Base-by-base conservation (phyloP, 768 basidiomycete species). In the Daedaleopsis nitida region DNA sequence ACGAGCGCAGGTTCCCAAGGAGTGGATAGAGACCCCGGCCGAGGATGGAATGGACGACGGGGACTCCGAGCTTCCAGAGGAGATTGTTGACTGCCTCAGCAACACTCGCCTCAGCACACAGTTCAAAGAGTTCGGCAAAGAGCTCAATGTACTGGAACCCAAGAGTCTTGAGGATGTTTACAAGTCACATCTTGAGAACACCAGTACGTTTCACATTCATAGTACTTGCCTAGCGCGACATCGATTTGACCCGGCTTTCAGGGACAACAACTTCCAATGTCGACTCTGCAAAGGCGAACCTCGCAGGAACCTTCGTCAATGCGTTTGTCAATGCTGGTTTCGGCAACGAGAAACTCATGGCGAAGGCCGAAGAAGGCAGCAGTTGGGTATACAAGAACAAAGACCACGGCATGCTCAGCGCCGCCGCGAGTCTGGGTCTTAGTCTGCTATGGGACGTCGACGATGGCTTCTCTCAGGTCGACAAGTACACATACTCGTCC, bases 341-440 rank as follows among this genome's bases (percentile, higher is more conserved):
- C 70, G 95, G 94, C 23, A 99, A 99, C 72, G 97, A 99, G 74
- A 98, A 97, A 73, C 83, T 99, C 56, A 96, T 99, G 93, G 94
- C 96, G 6, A 90, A 89, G 70, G 96, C 95, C 1, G 92, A 94
- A 60, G 96, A 97, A 69, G 96, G 97, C 14, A 92, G 86, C 74
- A 96, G 94, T 68, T 99, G 95, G 95, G 94, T 99, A 59, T 99
- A 98, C 82, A 98, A 98, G 83, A 98, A 98, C 81, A 98, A 98
- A 77, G 96, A 98, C 55, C 94, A 97, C 64, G 97, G 96, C 55
- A 98, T 98, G 94, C 88, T 96, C 83, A 93, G 91, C 61, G 97
- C 97, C 23, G 88, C 96, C 27, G 97, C 97, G 5, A 96, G 93
- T 57, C 81, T 99, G 56, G 97, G 97, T 19, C 80, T 98, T 45